Evolutionary conservation across 2,329 filamentous ascomycete species (phyloP).

Genomic region (Alternaria consortialis): DNA sequence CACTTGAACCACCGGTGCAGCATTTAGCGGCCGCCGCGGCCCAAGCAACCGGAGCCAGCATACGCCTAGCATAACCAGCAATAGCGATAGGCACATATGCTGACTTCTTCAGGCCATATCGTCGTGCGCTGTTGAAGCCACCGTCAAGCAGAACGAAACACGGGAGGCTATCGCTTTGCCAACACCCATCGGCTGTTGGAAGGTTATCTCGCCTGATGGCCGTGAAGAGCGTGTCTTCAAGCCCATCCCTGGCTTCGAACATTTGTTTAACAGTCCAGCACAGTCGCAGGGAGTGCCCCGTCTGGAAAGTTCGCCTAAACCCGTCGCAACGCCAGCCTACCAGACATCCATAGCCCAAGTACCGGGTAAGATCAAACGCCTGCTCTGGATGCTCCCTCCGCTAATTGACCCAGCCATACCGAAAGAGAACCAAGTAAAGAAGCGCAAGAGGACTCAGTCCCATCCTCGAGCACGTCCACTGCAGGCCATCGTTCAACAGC

Average conservation of each 20-base stretch:
- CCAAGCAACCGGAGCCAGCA: slow-evolving; percentile 8
- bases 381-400: slow-evolving; percentile 4
- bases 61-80: background rate
- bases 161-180: slow-evolving; percentile 19
- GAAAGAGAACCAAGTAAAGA: slow-evolving; percentile 7
- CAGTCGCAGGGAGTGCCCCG: background rate
- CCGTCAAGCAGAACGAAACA: slow-evolving; percentile 5
- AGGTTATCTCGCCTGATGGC: slow-evolving; percentile 31
- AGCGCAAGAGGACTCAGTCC: slow-evolving; percentile 28
- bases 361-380: slow-evolving; percentile 17
- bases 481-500: background rate
- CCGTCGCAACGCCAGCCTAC: background rate
- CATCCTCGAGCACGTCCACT: slow-evolving; percentile 4
- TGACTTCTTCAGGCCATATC: slow-evolving; percentile 11
- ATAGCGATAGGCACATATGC: slow-evolving; percentile 4
- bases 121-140: background rate
- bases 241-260: slow-evolving; percentile 38
- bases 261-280: slow-evolving; percentile 25
- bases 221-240: slow-evolving; percentile 29
- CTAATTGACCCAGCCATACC: slow-evolving; percentile 16
- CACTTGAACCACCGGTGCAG: background rate
- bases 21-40: background rate
- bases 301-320: background rate
- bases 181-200: slow-evolving; percentile 31
- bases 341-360: background rate